These are phyloP conservation scores for Oryza glaberrima DNA, from an alignment of 176 grass and related monocot species.

Conservation along the genomic window DNA sequence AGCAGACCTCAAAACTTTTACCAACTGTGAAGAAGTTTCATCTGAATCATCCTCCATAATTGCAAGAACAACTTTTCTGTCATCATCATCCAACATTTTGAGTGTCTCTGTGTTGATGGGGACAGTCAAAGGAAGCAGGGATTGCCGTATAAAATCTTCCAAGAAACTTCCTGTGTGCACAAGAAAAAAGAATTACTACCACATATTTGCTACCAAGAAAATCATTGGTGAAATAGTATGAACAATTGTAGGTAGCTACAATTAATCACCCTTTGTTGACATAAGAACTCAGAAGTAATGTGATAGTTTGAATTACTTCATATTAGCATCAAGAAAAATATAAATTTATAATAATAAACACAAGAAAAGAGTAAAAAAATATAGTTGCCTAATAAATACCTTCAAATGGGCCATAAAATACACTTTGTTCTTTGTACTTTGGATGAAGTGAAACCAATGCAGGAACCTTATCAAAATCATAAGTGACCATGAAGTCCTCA, in stretches of 20 bases:
- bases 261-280: not conserved
- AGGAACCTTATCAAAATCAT: slow-evolving; percentile 87
- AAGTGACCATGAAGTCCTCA: slow-evolving; percentile 69
- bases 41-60: slow-evolving; percentile 84
- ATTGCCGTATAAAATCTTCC: slow-evolving; percentile 90
- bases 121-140: slow-evolving; percentile 78
- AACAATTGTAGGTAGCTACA: not conserved
- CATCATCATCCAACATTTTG: slow-evolving; percentile 77
- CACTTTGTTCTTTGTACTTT: slow-evolving; percentile 78
- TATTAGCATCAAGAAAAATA: slow-evolving; percentile 6
- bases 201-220: slow-evolving; percentile 2
- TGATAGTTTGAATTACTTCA: not conserved
- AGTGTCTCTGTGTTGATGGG: slow-evolving; percentile 91
- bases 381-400: slow-evolving; percentile 46
- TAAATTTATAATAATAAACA: not conserved
- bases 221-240: not conserved
- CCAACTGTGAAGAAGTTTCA: slow-evolving; percentile 66
- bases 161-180: slow-evolving; percentile 77
- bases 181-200: not conserved
- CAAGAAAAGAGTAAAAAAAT: slow-evolving; percentile 19
- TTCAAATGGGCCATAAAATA: slow-evolving; percentile 98
- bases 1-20: slow-evolving; percentile 86
- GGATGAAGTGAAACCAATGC: slow-evolving; percentile 77
- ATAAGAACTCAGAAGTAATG: not conserved
- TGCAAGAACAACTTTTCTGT: slow-evolving; percentile 85